phyloP scores from a whole-genome alignment of 441 rosid species.

The Gossypium gossypioides region DNA sequence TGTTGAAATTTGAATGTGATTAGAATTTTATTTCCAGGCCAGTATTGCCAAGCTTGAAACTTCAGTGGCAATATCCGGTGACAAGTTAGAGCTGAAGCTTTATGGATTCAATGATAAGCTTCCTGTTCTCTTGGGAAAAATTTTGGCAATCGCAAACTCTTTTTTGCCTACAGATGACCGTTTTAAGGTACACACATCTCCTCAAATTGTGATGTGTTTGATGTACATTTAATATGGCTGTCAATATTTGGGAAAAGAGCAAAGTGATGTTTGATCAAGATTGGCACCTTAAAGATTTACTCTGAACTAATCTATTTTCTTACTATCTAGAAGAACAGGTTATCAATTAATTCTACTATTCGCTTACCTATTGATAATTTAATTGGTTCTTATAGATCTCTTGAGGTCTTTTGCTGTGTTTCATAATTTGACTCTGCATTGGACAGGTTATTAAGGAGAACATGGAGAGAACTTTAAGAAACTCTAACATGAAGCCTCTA shows the following conservation, averaged over 20 bases:
- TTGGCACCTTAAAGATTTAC: background rate
- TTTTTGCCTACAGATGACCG: conserved; percentile 66
- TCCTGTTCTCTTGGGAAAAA: conserved; percentile 57
- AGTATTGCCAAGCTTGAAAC: conserved; percentile 89
- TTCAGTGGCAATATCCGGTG: conserved; percentile 51
- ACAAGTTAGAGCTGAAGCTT: conserved; percentile 79
- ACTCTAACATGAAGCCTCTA: conserved; percentile 82
- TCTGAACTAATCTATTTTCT: background rate
- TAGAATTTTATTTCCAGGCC: conserved; percentile 51
- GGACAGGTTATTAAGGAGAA: conserved; percentile 84
- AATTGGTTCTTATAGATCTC: conserved; percentile 1
- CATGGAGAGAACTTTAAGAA: conserved; percentile 66
- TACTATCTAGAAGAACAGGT: background rate
- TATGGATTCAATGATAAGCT: conserved; percentile 90
- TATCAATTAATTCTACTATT: background rate
- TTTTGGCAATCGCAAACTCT: conserved; percentile 57
- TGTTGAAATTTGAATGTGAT: conserved; percentile 11
- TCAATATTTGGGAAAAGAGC: background rate
- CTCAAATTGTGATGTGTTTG: background rate
- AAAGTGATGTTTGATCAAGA: background rate
- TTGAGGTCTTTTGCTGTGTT: background rate
- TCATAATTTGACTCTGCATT: conserved; percentile 15
- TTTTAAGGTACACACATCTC: conserved; percentile 46
- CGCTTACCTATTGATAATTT: background rate
- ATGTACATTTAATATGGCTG: background rate